Conservation (phyloP, 2,329 filamentous ascomycete species). For the Fusarium multiceps region DNA sequence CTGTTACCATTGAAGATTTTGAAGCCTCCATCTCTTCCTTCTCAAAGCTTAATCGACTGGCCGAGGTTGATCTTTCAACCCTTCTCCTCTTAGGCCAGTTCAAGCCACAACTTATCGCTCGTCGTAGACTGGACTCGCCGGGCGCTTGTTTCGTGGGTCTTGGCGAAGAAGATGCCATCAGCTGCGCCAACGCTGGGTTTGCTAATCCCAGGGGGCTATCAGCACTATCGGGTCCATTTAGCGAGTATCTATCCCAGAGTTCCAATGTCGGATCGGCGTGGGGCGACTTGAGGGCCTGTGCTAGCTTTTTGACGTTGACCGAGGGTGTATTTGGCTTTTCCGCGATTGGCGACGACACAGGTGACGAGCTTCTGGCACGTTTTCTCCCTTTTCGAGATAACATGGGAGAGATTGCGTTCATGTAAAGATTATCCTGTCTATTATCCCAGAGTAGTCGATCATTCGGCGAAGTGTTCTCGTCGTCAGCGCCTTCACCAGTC, state of each 20-base stretch:
- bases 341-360: constrained; percentile 72
- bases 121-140: constrained; percentile 61
- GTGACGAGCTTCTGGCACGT: constrained; percentile 79
- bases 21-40: constrained; percentile 59
- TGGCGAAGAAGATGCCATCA: constrained; percentile 78
- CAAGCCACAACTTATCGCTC: constrained; percentile 75
- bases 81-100: constrained; percentile 79
- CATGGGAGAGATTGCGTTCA: constrained; percentile 60
- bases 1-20: constrained; percentile 68
- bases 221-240: constrained; percentile 55
- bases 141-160: constrained; percentile 62
- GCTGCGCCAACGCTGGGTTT: constrained; percentile 70
- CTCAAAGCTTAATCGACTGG: constrained; percentile 49
- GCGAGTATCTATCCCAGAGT: constrained; percentile 80
- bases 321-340: constrained; percentile 58
- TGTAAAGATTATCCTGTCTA: constrained; percentile 55
- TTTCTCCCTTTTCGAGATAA: constrained; percentile 68
- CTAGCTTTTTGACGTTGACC: constrained; percentile 69
- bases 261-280: constrained; percentile 79
- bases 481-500: constrained; percentile 54
- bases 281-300: constrained; percentile 71
- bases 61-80: constrained; percentile 60
- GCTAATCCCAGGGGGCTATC: constrained; percentile 58
- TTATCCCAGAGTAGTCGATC: constrained; percentile 72
- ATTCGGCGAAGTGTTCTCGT: constrained; percentile 66